Base-by-base conservation (phyloP, 176 grass and related monocot genomes). In the Chrysopogon serrulatus region DNA sequence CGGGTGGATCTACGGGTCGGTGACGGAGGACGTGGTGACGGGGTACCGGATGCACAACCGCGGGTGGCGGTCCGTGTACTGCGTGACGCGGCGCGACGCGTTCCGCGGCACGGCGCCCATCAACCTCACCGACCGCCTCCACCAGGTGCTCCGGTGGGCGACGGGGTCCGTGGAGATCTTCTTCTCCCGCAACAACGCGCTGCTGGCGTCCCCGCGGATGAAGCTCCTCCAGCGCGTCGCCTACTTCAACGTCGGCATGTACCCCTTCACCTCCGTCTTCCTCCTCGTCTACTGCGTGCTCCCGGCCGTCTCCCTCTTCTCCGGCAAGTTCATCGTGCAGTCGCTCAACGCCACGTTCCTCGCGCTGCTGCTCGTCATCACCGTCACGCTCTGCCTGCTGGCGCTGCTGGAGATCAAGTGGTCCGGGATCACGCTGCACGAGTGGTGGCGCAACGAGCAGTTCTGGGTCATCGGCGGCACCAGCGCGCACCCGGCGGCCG, bases 1-100 rank as follows among this genome's bases (percentile, higher is more conserved):
- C 26, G 96, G 96, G 1, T 98, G 96, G 96, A 98, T 98, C 69
- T 98, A 98, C 43, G 96, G 96, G 1, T 98, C 96, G 0, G 96
- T 95, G 13, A 98, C 96, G 12, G 93, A 98, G 85, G 96, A 98
- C 71, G 96, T 98, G 19, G 96, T 98, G 13, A 98, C 96, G 1
- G 96, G 96, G n/a, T 98, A 98, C 74, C 40, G 96, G 51, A 98
- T 98, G 96, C 96, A 98, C 87, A 98, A 98, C 76, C 84, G 96
- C 28, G 96, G 96, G 31, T 98, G 96, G 96, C 83, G 96, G 3
- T 98, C 96, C 13, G 85, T 98, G n/a, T 98, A 98, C 89, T 98
- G 96, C 40, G n/a, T n/a, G n/a, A n/a, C n/a, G n/a, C n/a, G n/a
- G n/a, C n/a, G 93, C 28, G 96, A 98, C 27, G 96, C 96, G 0